Percentiles rank a stretch among this genome's conserved stretches.
phyloP scores from a whole-genome alignment of 768 basidiomycete species.

The Strobilomyces echinocephalus region DNA sequence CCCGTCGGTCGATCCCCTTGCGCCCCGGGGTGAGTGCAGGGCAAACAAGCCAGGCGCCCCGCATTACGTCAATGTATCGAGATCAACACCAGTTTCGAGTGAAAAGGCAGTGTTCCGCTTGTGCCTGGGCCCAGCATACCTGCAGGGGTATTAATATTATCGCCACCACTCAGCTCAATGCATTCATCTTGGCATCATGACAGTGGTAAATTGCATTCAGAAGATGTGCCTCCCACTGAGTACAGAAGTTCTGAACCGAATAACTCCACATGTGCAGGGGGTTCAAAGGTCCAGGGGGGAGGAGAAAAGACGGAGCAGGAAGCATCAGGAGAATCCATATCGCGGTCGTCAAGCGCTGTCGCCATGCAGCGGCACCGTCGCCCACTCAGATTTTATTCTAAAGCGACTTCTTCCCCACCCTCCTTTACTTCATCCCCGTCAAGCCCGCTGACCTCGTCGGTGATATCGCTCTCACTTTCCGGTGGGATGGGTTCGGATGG shows the following conservation, averaged over 20 bases:
- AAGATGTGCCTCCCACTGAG: not conserved
- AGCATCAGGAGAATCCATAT: not conserved
- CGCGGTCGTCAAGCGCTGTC: slow-evolving; percentile 8
- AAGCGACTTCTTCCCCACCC: slow-evolving; percentile 12
- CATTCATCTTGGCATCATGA: not conserved
- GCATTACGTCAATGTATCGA: not conserved
- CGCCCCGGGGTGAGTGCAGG: not conserved
- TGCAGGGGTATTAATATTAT: not conserved
- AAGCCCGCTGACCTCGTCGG: slow-evolving; percentile 24
- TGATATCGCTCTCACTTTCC: slow-evolving; percentile 34
- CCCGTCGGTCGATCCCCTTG: too few species aligned
- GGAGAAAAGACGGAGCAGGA: slow-evolving; percentile 20
- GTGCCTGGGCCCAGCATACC: not conserved
- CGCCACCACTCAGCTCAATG: not conserved
- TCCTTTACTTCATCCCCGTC: slow-evolving; percentile 18
- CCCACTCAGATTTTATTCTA: slow-evolving; percentile 2
- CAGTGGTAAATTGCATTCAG: not conserved
- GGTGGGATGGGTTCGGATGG: slow-evolving; percentile 31
- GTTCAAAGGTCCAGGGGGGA: not conserved
- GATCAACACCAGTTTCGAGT: not conserved
- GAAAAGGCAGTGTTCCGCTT: not conserved
- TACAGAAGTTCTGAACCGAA: not conserved
- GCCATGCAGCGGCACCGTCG: slow-evolving; percentile 21
- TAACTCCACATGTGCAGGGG: not conserved
- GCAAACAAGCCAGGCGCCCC: not conserved